Evolutionary conservation across 192 early-diverging fungal genomes (phyloP).

Genomic region (Podila clonocystis): DNA sequence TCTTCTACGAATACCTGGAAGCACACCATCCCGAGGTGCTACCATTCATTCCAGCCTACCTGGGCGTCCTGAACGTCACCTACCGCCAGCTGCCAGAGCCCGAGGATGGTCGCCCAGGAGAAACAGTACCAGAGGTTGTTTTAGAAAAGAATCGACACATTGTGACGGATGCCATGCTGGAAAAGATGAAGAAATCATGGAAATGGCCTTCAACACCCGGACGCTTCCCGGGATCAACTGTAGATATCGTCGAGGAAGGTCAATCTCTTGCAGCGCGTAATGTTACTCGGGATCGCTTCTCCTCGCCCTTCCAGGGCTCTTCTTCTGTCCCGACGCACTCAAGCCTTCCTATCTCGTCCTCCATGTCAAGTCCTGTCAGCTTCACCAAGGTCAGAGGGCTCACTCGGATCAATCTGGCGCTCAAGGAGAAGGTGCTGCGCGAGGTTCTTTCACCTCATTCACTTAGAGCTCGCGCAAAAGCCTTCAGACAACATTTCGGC

Average conservation of each 20-base stretch:
- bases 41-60: slow-evolving; percentile 90
- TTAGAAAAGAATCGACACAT: slow-evolving; percentile 93
- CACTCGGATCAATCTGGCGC: slow-evolving; percentile 71
- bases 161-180: slow-evolving; percentile 75
- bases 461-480: slow-evolving; percentile 72
- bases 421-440: slow-evolving; percentile 89
- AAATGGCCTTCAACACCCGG: slow-evolving; percentile 49
- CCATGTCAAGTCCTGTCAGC: slow-evolving; percentile 32
- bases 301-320: slow-evolving; percentile 41
- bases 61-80: slow-evolving; percentile 97
- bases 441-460: slow-evolving; percentile 93
- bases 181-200: slow-evolving; percentile 55
- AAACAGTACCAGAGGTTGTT: slow-evolving; percentile 79
- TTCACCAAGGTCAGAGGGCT: slow-evolving; percentile 32
- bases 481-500: slow-evolving; percentile 64
- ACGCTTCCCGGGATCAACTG: slow-evolving; percentile 42
- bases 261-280: slow-evolving; percentile 14
- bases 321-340: slow-evolving; percentile 41
- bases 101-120: slow-evolving; percentile 45
- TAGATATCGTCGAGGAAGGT: slow-evolving; percentile 52
- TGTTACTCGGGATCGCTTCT: slow-evolving; percentile 3
- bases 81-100: slow-evolving; percentile 61
- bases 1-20: slow-evolving; percentile 92
- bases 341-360: slow-evolving; percentile 25
- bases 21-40: slow-evolving; percentile 73